phyloP scores from a whole-genome alignment of 495 filamentous ascomycete genomes.

The Lasiosphaeris hirsuta region DNA sequence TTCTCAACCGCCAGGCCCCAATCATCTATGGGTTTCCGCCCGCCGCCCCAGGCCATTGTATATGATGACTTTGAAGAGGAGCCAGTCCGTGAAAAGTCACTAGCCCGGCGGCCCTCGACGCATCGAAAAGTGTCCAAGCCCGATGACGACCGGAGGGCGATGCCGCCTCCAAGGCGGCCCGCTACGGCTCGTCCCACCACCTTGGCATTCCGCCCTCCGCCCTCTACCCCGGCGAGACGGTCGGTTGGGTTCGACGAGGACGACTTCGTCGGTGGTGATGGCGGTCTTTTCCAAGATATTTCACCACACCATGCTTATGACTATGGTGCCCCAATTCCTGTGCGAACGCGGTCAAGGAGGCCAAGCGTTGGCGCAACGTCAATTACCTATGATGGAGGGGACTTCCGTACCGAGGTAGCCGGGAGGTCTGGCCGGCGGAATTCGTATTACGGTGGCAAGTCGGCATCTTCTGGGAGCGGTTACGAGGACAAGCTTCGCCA shows the following conservation, averaged over 20 bases:
- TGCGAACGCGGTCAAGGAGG: slow-evolving; percentile 16
- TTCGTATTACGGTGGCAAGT: slow-evolving; percentile 33
- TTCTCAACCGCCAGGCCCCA: slow-evolving; percentile 37
- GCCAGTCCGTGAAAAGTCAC: slow-evolving; percentile 24
- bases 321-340: slow-evolving; percentile 14
- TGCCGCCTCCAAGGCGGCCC: slow-evolving; percentile 42
- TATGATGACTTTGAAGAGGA: slow-evolving; percentile 32
- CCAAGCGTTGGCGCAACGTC: slow-evolving; percentile 22
- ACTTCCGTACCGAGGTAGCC: slow-evolving; percentile 29
- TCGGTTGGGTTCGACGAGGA: slow-evolving; percentile 36
- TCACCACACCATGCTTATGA: slow-evolving; percentile 27
- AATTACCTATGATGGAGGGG: slow-evolving; percentile 20
- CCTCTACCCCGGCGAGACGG: slow-evolving; percentile 31
- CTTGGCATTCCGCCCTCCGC: slow-evolving; percentile 36
- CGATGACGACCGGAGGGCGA: slow-evolving; percentile 37
- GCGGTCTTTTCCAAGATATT: slow-evolving; percentile 32
- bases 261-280: slow-evolving; percentile 25
- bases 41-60: slow-evolving; percentile 22
- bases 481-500: slow-evolving; percentile 49
- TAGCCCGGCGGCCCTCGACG: slow-evolving; percentile 37
- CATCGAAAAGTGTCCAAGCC: slow-evolving; percentile 35
- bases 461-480: slow-evolving; percentile 27
- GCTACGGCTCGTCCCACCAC: slow-evolving; percentile 36
- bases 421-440: slow-evolving; percentile 23
- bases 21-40: slow-evolving; percentile 43